Conservation (phyloP, 768 basidiomycete species). For the Boletus subparvulus region DNA sequence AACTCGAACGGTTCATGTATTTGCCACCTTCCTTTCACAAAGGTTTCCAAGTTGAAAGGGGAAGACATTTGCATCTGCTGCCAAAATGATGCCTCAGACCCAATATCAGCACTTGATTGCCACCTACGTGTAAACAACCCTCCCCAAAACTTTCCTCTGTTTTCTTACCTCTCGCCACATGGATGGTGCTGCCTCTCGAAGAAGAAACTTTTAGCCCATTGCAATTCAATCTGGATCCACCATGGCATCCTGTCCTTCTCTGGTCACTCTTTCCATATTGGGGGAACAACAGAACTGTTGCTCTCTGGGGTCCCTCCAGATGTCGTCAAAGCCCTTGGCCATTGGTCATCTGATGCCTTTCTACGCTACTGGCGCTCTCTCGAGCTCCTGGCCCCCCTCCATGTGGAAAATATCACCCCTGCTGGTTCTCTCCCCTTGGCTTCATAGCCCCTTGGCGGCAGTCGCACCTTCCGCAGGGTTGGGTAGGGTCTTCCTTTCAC, state of each 20-base stretch:
- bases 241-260: too few relatives aligned
- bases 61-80: constrained; percentile 36
- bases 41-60: constrained; percentile 13
- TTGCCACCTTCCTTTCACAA: constrained; percentile 13
- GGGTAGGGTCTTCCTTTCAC: too few relatives aligned
- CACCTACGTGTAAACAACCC: constrained; percentile 18
- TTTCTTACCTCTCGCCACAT: neutral
- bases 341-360: constrained; percentile 37
- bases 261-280: too few relatives aligned
- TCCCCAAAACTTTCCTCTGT: neutral
- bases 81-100: constrained; percentile 26
- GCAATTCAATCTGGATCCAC: neutral
- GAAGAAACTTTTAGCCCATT: neutral
- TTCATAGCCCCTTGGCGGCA: too few relatives aligned
- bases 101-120: neutral
- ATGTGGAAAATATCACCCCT: neutral
- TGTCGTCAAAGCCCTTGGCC: constrained; percentile 29
- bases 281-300: neutral
- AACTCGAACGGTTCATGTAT: neutral
- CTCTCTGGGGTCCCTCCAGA: constrained; percentile 28
- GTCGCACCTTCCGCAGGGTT: too few relatives aligned
- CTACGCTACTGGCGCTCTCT: constrained; percentile 32
- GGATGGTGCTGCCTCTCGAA: neutral
- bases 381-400: neutral
- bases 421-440: too few relatives aligned